These are phyloP conservation scores for Powellomyces hirtus DNA, from an alignment of 192 early-diverging fungal species.

Conservation along the genomic window DNA sequence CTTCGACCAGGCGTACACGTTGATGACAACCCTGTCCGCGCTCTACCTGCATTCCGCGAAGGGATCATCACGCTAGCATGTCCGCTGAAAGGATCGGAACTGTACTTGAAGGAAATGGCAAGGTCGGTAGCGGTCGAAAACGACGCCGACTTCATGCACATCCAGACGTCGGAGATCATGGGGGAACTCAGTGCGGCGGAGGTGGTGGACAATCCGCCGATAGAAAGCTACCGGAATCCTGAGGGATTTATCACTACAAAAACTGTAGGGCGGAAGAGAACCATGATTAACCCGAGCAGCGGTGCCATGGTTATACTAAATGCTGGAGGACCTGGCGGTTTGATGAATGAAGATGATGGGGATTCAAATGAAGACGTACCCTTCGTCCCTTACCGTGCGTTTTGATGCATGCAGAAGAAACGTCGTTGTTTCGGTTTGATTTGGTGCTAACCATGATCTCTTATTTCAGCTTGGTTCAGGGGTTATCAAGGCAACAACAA, in stretches of 20 bases:
- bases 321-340: too few species aligned
- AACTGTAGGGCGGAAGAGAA: background rate
- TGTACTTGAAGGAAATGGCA: background rate
- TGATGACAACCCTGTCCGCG: background rate
- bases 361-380: too few species aligned
- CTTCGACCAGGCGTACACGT: too few species aligned
- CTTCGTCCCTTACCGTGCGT: too few species aligned
- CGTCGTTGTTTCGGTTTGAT: too few species aligned
- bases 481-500: too few species aligned
- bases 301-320: too few species aligned
- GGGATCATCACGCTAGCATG: background rate
- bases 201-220: background rate
- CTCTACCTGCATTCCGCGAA: conserved; percentile 3
- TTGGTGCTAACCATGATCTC: too few species aligned
- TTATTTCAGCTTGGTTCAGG: too few species aligned
- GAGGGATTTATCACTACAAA: background rate
- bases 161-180: background rate
- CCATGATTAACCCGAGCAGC: background rate
- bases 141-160: background rate
- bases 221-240: background rate
- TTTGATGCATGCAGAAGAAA: too few species aligned
- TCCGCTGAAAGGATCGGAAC: conserved; percentile 12
- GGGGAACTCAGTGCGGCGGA: background rate
- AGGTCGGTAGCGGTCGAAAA: background rate
- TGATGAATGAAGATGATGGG: too few species aligned